Evolutionary conservation across 768 basidiomycete genomes (phyloP).

Genomic region (Podaxis mareebaensis): DNA sequence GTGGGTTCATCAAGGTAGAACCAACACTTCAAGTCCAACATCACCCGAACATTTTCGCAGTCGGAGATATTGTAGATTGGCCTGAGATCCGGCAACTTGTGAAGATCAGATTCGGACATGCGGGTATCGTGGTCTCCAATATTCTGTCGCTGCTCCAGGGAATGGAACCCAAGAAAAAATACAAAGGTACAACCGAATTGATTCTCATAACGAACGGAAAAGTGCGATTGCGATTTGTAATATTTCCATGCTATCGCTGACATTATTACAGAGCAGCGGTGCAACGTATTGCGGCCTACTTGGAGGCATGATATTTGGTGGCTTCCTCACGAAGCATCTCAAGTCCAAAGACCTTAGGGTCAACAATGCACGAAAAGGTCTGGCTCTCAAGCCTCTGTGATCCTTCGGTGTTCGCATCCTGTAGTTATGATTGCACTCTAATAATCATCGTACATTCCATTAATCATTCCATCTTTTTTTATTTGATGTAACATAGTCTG

Average conservation of each 20-base stretch:
- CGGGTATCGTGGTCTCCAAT: conserved; percentile 45
- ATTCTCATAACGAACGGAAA: conserved; percentile 27
- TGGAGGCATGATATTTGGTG: conserved; percentile 49
- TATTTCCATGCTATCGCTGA: neutral
- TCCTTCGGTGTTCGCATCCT: neutral
- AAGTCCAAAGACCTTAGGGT: conserved; percentile 42
- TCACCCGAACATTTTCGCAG: conserved; percentile 53
- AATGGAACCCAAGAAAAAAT: conserved; percentile 29
- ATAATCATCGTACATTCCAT: neutral
- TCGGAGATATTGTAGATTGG: conserved; percentile 58
- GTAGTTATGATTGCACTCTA: neutral
- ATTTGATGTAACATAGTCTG: neutral
- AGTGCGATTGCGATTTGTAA: conserved; percentile 13
- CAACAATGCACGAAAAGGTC: conserved; percentile 19
- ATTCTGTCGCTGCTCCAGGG: conserved; percentile 34
- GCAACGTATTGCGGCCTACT: conserved; percentile 32
- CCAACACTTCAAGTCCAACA: conserved; percentile 50
- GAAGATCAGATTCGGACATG: conserved; percentile 45
- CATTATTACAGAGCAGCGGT: conserved; percentile 21
- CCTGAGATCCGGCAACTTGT: conserved; percentile 53
- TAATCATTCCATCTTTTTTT: neutral
- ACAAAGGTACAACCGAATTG: conserved; percentile 25
- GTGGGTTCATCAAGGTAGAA: conserved; percentile 44
- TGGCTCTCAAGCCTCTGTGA: conserved; percentile 18
- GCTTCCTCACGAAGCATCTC: conserved; percentile 37